Base-by-base conservation (phyloP, 306 rosid species). In the Vicia villosa region DNA sequence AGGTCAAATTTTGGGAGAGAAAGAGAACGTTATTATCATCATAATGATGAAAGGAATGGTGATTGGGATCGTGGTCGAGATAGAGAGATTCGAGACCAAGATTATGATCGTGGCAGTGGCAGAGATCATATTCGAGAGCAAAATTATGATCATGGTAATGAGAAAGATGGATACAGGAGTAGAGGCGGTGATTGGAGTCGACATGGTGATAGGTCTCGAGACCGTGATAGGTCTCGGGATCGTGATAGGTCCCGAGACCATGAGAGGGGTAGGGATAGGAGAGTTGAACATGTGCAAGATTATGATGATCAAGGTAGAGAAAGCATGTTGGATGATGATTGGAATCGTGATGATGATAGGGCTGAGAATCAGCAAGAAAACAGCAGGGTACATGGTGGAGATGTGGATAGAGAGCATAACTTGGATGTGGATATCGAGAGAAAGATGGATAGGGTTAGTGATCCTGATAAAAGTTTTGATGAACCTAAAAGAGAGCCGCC, bases 1-100 rank as follows among this genome's bases (percentile, higher is more conserved):
- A 83, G 97, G 60, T 54, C 89, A 13, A 79, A 51, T 75, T 94
- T 91, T 30, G 86, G 88, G 4, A 79, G 96, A 77, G 96, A 87
- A 42, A 77, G 96, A 73, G 94, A 87, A 46, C 76, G 65, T 81
- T 70, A 75, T 52, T 72, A 80, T 52, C 80, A 75, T 40, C 69
- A 56, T 34, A 69, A 75, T 43, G 62, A 46, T 57, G 96, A 86
- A 73, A 86, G 95, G 82, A 84, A 79, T 64, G 82, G 83, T 14
- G 87, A 81, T 62, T 85, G 89, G 91, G 91, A 73, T 51, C 81
- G 79, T 5, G 76, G 58, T 1, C 20, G 58, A 52, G 28, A 9
- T 51, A 12, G 30, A 78, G 88, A 71, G 85, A 77, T 62, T 62
- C 70, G 74, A 65, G 89, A 77, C 61, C 74, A 79, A 52, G 86